Conservation (phyloP, 371 early-diverging fungal species). For the Funneliformis caledonium region DNA sequence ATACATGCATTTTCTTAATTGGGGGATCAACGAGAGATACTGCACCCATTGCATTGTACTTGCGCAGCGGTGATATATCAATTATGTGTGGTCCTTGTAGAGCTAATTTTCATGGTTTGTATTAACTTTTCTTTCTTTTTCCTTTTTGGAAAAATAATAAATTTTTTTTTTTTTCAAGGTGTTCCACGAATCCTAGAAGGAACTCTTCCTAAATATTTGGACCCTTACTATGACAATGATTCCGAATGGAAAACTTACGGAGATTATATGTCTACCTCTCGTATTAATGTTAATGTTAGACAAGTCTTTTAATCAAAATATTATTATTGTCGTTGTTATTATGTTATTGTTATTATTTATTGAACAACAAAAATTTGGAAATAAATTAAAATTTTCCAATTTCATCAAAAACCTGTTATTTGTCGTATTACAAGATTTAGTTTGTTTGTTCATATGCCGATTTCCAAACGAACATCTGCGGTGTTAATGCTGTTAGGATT, state of each 20-base stretch:
- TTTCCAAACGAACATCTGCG: too few relatives aligned
- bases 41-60: conserved; percentile 65
- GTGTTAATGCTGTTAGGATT: too few relatives aligned
- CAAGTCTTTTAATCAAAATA: conserved; percentile 57
- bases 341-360: too few relatives aligned
- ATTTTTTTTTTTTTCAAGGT: conserved; percentile 56
- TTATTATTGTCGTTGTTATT: too few relatives aligned
- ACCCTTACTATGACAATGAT: conserved; percentile 38
- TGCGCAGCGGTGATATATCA: conserved; percentile 85
- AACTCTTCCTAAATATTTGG: conserved; percentile 65
- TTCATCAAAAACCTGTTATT: too few relatives aligned
- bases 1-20: conserved; percentile 79
- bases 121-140: too few relatives aligned
- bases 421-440: too few relatives aligned
- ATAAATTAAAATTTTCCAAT: too few relatives aligned
- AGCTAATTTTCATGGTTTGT: conserved; percentile 73
- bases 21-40: conserved; percentile 72
- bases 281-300: conserved; percentile 80
- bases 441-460: too few relatives aligned
- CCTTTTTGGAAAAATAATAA: too few relatives aligned
- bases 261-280: conserved; percentile 59
- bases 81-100: conserved; percentile 81
- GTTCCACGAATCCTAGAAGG: conserved; percentile 75
- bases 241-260: conserved; percentile 64
- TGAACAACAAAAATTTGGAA: too few relatives aligned